Evolutionary conservation across 2,329 filamentous ascomycete species (phyloP).

Genomic region (Huntiella omanensis): DNA sequence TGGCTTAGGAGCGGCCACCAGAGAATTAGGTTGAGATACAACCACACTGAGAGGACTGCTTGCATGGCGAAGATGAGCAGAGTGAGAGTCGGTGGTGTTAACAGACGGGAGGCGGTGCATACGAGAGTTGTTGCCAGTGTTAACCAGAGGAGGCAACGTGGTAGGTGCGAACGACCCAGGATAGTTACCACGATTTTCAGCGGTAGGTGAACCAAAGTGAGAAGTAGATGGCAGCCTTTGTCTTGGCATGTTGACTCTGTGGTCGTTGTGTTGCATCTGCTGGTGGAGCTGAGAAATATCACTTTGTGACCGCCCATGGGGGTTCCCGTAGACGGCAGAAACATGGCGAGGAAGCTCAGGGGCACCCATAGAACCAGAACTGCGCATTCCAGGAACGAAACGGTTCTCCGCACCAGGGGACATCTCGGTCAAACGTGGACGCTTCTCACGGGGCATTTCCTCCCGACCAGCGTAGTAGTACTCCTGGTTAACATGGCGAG

Average conservation of each 20-base stretch:
- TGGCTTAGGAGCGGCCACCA: slow-evolving; percentile 8
- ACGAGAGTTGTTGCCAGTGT: neutral
- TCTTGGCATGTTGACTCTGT: slow-evolving; percentile 6
- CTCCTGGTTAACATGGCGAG: slow-evolving; percentile 2
- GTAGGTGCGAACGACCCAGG: neutral
- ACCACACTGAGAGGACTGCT: slow-evolving; percentile 6
- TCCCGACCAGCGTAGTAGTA: slow-evolving; percentile 7
- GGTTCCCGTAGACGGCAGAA: neutral
- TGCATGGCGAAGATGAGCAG: slow-evolving; percentile 3
- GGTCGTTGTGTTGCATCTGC: slow-evolving; percentile 7
- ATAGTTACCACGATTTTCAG: slow-evolving; percentile 1
- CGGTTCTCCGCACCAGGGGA: slow-evolving; percentile 8
- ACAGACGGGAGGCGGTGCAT: slow-evolving; percentile 1
- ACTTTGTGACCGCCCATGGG: slow-evolving; percentile 10
- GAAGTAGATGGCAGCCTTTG: slow-evolving; percentile 2
- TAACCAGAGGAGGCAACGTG: slow-evolving; percentile 5
- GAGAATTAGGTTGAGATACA: neutral
- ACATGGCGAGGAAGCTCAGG: slow-evolving; percentile 1
- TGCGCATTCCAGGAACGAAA: slow-evolving; percentile 6
- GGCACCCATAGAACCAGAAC: slow-evolving; percentile 1
- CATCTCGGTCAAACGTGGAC: slow-evolving; percentile 8
- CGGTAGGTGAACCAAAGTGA: slow-evolving; percentile 1
- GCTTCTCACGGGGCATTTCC: slow-evolving; percentile 6
- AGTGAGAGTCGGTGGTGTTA: slow-evolving; percentile 2
- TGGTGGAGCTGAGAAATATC: slow-evolving; percentile 10